Base-by-base conservation (phyloP, 2,329 filamentous ascomycete genomes). In the Helotiales sp. region DNA sequence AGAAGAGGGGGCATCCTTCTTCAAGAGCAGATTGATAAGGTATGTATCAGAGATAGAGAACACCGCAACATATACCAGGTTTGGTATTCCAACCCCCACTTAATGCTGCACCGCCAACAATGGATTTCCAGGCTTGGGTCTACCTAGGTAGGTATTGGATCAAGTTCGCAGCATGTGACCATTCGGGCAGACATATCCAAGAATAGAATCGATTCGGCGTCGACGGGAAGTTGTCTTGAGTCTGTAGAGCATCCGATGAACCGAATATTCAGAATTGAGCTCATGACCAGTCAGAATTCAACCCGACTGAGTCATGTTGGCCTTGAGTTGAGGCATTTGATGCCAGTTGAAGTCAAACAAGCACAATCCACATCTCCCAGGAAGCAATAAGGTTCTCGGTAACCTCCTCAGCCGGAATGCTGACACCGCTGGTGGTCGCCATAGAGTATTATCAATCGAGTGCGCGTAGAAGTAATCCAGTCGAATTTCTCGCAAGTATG, bases 371-470 rank as follows among this genome's bases (percentile, higher is more conserved):
- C 37, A 30, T 32, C 17, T 34, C 15, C 5, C 17, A 57, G 28
- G 13, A 32, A 22, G 24, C 13, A n/a, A 34, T 32, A 11, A 57
- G 32, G 7, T 37, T 2, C 28, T 40, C 34, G 20, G 52, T 20
- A 22, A 34, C 6, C 15, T 37, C 13, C 22, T 50, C 22, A 26
- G 22, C 22, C 6, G 2, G 13, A 15, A 3, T 47, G 10, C 20
- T 47, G 26, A 26, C 22, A 57, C 54, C 54, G 54, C 54, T n/a
- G n/a, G 54, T n/a, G n/a, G n/a, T n/a, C n/a, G n/a, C n/a, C n/a
- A n/a, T n/a, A n/a, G n/a, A n/a, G n/a, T n/a, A n/a, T n/a, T n/a
- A n/a, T n/a, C n/a, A n/a, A n/a, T n/a, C n/a, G n/a, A n/a, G n/a
- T n/a, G n/a, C n/a, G n/a, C 13, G 15, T 10, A 43, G 6, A 7